Base-by-base conservation (phyloP, 148 eudicot genomes). In the Nepenthes mirabilis region DNA sequence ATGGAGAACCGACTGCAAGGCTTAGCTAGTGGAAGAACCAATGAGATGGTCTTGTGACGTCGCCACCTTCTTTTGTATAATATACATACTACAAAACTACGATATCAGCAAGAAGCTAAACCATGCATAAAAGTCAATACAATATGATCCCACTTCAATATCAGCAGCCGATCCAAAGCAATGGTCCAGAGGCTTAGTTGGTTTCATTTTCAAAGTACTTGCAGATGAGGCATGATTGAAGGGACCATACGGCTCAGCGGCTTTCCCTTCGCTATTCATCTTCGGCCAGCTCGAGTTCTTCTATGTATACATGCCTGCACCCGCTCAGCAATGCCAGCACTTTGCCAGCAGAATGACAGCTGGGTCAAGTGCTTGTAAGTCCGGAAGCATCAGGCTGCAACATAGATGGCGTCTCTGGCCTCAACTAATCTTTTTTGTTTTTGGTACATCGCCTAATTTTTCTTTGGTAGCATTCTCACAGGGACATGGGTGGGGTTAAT, bases 71-170 rank as follows among this genome's bases (percentile, higher is more conserved):
- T 85, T 82, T 43, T 81, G 91, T 43, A 85, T 85, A 61, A 85
- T 85, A 9, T 87, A 85, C 72, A 82, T 85, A 14, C 69, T 85
- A 40, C 91, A 85, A 75, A 87, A 82, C 63, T 85, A 85, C 23
- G 87, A 85, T 49, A 85, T 85, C 70, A 85, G 87, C 71, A 85
- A 85, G 76, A 85, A 77, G 72, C 81, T 85, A n/a, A 87, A 85
- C 66, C 91, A 85, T 55, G 91, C 91, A 1, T 85, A 85, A 63
- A 85, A 85, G 66, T 79, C 91, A 8, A 59, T 85, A 68, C 91
- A 85, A 14, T 73, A 75, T 54, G 91, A 85, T 64, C 73, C 91
- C 12, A 79, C 79, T 53, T 82, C 87, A n/a, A 82, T 85, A 54
- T 85, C 91, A 6, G 82, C 91, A 1, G 91, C 82, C 9, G 91